Base-by-base conservation (phyloP, 768 basidiomycete species). In the Crucibulum laeve region DNA sequence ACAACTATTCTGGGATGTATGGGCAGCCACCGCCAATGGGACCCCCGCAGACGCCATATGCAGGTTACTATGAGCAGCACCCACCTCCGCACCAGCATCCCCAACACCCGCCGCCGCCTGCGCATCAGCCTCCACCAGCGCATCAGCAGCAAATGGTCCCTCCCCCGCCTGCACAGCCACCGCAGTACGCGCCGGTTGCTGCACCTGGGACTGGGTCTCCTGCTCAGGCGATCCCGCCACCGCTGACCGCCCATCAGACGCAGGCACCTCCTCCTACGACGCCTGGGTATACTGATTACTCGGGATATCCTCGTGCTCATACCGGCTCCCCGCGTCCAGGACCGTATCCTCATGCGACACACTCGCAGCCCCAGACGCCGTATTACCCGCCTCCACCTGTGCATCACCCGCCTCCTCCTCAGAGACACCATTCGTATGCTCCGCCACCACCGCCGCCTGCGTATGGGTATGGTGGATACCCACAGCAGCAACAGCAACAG, bases 1-100 rank as follows among this genome's bases (percentile, higher is more conserved):
- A 63, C 38, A 58, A 62, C 42, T 63, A 64, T 42, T 17, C 57
- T 15, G 48, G 36, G 5, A 61, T 61, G 55, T 59, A 61, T 42
- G 47, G 52, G 1, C 55, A 53, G 23, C 56, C 56, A 3, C 56
- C 57, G 23, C 57, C 53, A 40, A 47, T 52, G 26, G 36, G 47
- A 10, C 51, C 43, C 28, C 46, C 36, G n/a, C 47, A 37, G n/a
- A 39, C 21, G 38, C 34, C 47, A 33, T 51, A 53, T 38, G 22
- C 48, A 22, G 46, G 45, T 17, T 54, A 58, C 45, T 53, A 51
- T 34, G 50, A 51, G 4, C 55, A 52, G 30, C 58, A 58, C 1
- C 59, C 53, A 5, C 33, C 45, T 14, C 37, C 11, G 28, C 57
- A 48, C 30, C 60, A 60, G 18, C 59, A 58, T 21, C 50, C 37